Base-by-base conservation (phyloP, 2,329 filamentous ascomycete genomes). In the Achaetomium macrosporum region DNA sequence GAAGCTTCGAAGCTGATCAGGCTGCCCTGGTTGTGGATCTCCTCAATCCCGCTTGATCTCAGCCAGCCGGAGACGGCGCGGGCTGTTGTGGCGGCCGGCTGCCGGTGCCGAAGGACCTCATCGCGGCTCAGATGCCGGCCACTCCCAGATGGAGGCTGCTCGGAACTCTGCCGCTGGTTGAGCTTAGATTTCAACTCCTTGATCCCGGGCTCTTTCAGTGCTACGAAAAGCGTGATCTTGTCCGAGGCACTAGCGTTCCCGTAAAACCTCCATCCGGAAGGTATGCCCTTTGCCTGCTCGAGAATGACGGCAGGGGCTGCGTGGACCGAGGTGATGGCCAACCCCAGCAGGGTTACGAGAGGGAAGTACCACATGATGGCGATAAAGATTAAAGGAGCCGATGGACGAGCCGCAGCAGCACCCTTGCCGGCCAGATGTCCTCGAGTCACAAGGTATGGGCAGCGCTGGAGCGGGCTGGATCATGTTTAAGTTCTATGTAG, bases 1-100 rank as follows among this genome's bases (percentile, higher is more conserved):
- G 73, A 73, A 1, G 71, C 67, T 37, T 69, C 67, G 43, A 76
- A 69, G 44, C 68, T 66, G 50, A 79, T 61, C 67, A 73, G 74
- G 13, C 74, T 68, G 19, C 69, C 68, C 25, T 71, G 65, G 0
- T 61, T 56, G 1, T 62, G 63, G 9, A 65, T 58, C 17, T 69
- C 60, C 5, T 57, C 56, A 20, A 78, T 65, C 5, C 68, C 70
- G 39, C 68, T 67, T 2, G 66, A 61, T 29, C 60, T 61, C 2
- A 79, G 65, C 76, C 76, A 79, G 8, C 56, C 51, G 6, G 69
- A 53, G 4, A 79, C 73, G 0, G 61, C 56, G 10, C 67, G 52
- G 9, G 72, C 64, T 7, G 71, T 66, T 2, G 64, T 55, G 2
- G 62, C 50, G 9, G 65, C 62, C 0, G 74, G 70, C 9, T 62